Conservation (phyloP, 2,329 filamentous ascomycete genomes). For the Aspergillus novoparasiticus region DNA sequence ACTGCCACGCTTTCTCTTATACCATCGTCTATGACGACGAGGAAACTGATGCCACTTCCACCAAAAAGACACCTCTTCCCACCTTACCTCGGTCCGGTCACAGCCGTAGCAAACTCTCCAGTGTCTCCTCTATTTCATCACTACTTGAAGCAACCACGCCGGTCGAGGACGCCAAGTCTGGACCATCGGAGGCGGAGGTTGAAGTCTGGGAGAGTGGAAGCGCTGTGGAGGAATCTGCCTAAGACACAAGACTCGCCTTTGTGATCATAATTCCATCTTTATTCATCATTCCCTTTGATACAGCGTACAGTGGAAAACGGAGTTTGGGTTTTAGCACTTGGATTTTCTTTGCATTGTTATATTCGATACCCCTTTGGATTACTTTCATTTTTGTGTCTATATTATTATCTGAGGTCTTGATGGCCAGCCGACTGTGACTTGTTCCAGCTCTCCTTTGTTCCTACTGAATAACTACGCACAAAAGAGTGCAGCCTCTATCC, state of each 20-base stretch:
- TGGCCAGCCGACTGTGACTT: background rate
- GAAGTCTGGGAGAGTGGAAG: slow-evolving; percentile 73
- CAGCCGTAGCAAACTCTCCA: slow-evolving; percentile 23
- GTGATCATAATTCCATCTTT: background rate
- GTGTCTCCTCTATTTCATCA: slow-evolving; percentile 30
- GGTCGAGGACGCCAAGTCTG: slow-evolving; percentile 52
- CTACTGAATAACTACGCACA: background rate
- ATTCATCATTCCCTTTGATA: background rate
- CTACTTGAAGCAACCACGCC: slow-evolving; percentile 25
- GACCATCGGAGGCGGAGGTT: slow-evolving; percentile 56
- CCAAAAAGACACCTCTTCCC: slow-evolving; percentile 20
- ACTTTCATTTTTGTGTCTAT: background rate
- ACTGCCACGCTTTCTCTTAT: slow-evolving; percentile 64
- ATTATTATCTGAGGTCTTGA: background rate
- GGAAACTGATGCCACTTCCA: slow-evolving; percentile 25
- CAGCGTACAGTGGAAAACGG: background rate
- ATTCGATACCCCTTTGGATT: slow-evolving; percentile 4
- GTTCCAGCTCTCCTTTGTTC: background rate
- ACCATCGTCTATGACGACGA: slow-evolving; percentile 66
- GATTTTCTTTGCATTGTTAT: background rate
- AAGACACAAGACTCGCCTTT: background rate
- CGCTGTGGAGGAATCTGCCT: slow-evolving; percentile 55
- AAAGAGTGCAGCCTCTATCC: background rate
- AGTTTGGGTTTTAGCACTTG: background rate
- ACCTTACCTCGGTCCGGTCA: slow-evolving; percentile 10